Evolutionary conservation across 2,329 filamentous ascomycete species (phyloP).

Genomic region (Nakataea oryzae): DNA sequence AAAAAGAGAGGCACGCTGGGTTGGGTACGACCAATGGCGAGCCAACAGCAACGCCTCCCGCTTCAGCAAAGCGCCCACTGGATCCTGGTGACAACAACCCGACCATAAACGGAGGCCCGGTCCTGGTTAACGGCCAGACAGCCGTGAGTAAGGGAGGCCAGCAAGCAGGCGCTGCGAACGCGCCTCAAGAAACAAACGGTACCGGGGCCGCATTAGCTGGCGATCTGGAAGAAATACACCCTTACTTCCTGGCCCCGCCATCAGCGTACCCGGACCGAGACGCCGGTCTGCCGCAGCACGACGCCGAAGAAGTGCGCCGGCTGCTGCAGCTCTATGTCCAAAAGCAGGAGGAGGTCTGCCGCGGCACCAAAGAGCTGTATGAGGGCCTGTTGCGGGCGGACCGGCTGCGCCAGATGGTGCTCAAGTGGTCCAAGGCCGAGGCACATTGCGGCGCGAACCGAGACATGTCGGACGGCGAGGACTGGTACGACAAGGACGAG

Average conservation of each 20-base stretch:
- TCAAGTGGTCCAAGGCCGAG: slow-evolving; percentile 69
- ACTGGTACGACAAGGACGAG: slow-evolving; percentile 78
- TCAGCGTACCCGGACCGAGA: slow-evolving; percentile 57
- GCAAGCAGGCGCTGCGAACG: neutral
- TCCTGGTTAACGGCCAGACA: neutral
- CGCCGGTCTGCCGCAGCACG: slow-evolving; percentile 57
- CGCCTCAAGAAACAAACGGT: neutral
- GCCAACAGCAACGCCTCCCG: neutral
- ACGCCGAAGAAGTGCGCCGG: slow-evolving; percentile 70
- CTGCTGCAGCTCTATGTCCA: slow-evolving; percentile 69
- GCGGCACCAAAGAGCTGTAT: slow-evolving; percentile 57
- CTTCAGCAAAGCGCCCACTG: neutral
- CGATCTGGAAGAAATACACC: slow-evolving; percentile 51
- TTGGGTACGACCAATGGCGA: neutral
- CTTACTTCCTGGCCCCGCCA: slow-evolving; percentile 59
- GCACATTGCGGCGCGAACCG: slow-evolving; percentile 54
- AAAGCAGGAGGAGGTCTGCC: slow-evolving; percentile 76
- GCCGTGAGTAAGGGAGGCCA: neutral
- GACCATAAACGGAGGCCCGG: neutral
- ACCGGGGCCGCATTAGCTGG: neutral
- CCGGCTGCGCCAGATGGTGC: slow-evolving; percentile 58
- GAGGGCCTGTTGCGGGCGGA: slow-evolving; percentile 64
- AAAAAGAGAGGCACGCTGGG: neutral
- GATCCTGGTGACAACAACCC: neutral
- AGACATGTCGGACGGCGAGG: slow-evolving; percentile 80